Evolutionary conservation across 495 filamentous ascomycete species (phyloP).

Genomic region (Lineolata rhizophorae): DNA sequence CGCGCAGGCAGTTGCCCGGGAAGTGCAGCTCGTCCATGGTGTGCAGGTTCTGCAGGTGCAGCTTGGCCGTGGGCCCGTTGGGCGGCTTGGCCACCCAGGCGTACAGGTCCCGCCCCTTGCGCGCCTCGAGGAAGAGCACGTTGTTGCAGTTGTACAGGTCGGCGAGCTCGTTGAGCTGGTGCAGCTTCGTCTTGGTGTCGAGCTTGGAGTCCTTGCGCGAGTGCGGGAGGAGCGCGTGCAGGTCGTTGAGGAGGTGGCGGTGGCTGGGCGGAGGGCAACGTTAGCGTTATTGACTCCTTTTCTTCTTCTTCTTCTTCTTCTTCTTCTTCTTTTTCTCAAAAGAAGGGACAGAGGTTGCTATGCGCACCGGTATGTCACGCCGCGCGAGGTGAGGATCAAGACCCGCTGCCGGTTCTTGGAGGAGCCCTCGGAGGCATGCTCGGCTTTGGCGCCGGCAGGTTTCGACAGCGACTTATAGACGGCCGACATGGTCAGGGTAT

Average conservation of each 20-base stretch:
- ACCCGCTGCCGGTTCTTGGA: constrained; percentile 55
- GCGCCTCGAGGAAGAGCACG: constrained; percentile 86
- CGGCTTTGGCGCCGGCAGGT: constrained; percentile 8
- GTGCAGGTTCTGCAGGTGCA: constrained; percentile 68
- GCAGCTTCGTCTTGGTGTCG: constrained; percentile 84
- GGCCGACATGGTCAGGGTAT: constrained; percentile 65
- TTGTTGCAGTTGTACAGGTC: constrained; percentile 99
- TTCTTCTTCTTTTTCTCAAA: neutral
- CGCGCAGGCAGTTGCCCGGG: constrained; percentile 88
- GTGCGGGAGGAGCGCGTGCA: constrained; percentile 76
- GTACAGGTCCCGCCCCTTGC: constrained; percentile 87
- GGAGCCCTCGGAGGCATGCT: constrained; percentile 21
- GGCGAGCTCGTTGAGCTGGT: constrained; percentile 85
- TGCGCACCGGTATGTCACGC: constrained; percentile 19
- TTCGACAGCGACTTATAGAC: constrained; percentile 89
- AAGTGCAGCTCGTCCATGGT: constrained; percentile 95
- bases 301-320: constrained; percentile 1
- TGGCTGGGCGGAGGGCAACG: constrained; percentile 31
- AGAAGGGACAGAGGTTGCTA: too few relatives aligned
- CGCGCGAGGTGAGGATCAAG: constrained; percentile 71
- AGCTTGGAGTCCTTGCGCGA: constrained; percentile 87
- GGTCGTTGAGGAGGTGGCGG: constrained; percentile 78
- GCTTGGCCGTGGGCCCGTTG: constrained; percentile 85
- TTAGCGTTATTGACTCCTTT: too few relatives aligned
- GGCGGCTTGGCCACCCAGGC: constrained; percentile 85